Evolutionary conservation across 2,329 filamentous ascomycete species (phyloP).

Genomic region (Aureobasidium musti): DNA sequence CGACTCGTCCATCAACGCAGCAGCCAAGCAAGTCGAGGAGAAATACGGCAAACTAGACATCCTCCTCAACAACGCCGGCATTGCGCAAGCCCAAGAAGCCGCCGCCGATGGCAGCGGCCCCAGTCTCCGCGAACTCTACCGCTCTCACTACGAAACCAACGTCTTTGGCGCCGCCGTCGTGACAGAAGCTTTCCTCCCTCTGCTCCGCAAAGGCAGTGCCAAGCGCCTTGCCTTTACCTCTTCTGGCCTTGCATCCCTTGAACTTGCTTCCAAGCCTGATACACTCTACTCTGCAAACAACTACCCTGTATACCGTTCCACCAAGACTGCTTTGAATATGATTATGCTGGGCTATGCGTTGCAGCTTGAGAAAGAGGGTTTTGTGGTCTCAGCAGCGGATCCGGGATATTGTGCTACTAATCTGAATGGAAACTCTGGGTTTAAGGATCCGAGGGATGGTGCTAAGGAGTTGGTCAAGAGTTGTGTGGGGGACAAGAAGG

Average conservation of each 20-base stretch:
- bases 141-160: constrained; percentile 37
- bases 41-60: constrained; percentile 42
- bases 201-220: constrained; percentile 32
- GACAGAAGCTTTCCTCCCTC: constrained; percentile 37
- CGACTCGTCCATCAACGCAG: constrained; percentile 47
- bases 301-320: constrained; percentile 35
- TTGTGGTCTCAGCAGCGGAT: constrained; percentile 35
- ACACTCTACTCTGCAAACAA: constrained; percentile 12
- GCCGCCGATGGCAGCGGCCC: not conserved
- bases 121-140: constrained; percentile 33
- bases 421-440: constrained; percentile 35
- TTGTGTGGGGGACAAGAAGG: constrained; percentile 34
- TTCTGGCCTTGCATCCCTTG: constrained; percentile 34
- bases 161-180: constrained; percentile 36
- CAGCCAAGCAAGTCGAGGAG: constrained; percentile 39
- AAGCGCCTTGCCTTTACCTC: constrained; percentile 39
- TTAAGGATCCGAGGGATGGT: constrained; percentile 38
- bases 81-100: constrained; percentile 30
- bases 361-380: constrained; percentile 31
- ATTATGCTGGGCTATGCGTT: constrained; percentile 34
- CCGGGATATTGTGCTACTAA: constrained; percentile 36
- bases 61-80: constrained; percentile 44
- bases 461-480: constrained; percentile 36
- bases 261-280: constrained; percentile 25
- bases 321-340: constrained; percentile 39